Percentiles rank a stretch among this genome's conserved stretches.
phyloP scores from a whole-genome alignment of 2,329 filamentous ascomycete species.

The Metarhizium robertsii region DNA sequence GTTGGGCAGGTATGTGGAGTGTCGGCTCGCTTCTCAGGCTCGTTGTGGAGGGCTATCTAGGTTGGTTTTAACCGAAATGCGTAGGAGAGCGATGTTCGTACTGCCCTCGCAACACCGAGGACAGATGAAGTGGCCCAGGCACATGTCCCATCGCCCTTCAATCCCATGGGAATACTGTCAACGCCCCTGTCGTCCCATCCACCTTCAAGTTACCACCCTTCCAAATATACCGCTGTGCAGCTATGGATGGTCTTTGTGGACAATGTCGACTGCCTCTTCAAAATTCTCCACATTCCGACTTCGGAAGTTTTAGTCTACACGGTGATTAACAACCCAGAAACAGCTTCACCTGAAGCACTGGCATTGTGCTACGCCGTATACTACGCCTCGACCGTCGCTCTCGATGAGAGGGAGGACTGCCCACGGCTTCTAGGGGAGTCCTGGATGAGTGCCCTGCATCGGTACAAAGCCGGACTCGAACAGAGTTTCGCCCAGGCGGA shows the following conservation, averaged over 20 bases:
- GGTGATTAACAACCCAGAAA: conserved; percentile 17
- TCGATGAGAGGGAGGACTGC: conserved; percentile 27
- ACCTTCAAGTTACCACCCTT: conserved; percentile 14
- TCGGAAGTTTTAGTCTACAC: conserved; percentile 24
- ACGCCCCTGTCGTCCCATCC: conserved; percentile 10
- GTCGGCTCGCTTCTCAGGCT: neutral
- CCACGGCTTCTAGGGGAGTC: conserved; percentile 14
- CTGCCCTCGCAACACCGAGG: conserved; percentile 4
- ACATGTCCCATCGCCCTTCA: conserved; percentile 16
- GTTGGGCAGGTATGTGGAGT: conserved; percentile 20
- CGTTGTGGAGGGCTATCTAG: neutral
- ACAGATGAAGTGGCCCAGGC: conserved; percentile 2
- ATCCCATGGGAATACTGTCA: conserved; percentile 24
- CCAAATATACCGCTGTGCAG: conserved; percentile 16
- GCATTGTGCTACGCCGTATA: conserved; percentile 41
- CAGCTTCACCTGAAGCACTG: conserved; percentile 16
- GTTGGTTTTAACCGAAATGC: neutral
- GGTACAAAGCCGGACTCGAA: conserved; percentile 25
- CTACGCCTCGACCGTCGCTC: conserved; percentile 32
- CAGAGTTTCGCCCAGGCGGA: conserved; percentile 27
- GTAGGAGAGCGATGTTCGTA: conserved; percentile 2
- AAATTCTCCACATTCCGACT: conserved; percentile 20
- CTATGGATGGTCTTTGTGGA: conserved; percentile 22
- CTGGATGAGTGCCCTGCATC: conserved; percentile 13
- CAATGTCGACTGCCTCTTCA: conserved; percentile 18